Evolutionary conservation across 345 rosid genomes (phyloP), one percentile per base, ranked within the genome.

Genomic region (Capsella bursapastoris): DNA sequence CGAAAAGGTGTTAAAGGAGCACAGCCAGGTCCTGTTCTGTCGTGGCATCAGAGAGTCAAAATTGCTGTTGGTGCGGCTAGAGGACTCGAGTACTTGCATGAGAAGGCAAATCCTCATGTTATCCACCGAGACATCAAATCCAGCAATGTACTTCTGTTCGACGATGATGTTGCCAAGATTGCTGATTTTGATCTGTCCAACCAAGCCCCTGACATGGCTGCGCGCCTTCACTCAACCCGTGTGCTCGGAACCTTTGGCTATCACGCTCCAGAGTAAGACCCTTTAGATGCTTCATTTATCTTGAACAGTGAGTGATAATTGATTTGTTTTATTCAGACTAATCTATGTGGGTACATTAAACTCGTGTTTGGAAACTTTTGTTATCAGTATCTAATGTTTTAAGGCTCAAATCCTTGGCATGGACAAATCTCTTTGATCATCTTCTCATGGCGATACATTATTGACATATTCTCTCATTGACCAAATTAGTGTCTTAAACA

Each of bases 1-100:
- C 83, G 88, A 84, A 95, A 95, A 86, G 97, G 97, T 65, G 86
- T 85, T 27, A 95, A 89, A 85, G 97, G 97, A 58, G 97, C 99
- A 64, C 89, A 86, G 62, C 97, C 96, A 44, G 93, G 97, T 83
- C 89, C 92, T 29, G 86, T 91, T 69, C 85, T 95, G 59, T 86
- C 96, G 34, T 95, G 99, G 99, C 84, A 83, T n/a, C 96, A 90
- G 78, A 88, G 97, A 79, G 97, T 89, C 32, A 95, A 95, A 80
- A 90, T 92, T 70, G 99, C 99, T 70, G 92, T 89, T 57, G 97
- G 95, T 57, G 97, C 93, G 10, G 97, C 97, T 8, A 89, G 84
- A 73, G 99, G 99, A 40, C 99, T 95, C 12, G 99, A 91, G 79
- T 95, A 95, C 73, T 83, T 95, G 85, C 99, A 95, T 77, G 97